Percentiles rank a stretch among this genome's conserved stretches.
These are phyloP conservation scores for Wallacemonas sp. DNA, from an alignment of 208 protist genomes.

Conservation along the genomic window DNA sequence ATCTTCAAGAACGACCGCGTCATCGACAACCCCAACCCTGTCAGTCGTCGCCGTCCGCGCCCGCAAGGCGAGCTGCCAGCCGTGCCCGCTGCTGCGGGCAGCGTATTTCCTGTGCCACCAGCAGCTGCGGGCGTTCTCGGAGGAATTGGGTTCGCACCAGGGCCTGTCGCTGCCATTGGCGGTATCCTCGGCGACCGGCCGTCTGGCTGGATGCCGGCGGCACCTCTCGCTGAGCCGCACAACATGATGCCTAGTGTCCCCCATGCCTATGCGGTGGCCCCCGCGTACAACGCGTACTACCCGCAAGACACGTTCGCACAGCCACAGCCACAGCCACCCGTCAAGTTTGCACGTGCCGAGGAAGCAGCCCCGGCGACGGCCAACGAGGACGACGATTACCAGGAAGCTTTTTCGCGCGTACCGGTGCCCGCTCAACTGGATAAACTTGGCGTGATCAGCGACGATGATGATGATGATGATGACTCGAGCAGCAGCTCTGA, in stretches of 20 bases:
- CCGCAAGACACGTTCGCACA: not conserved
- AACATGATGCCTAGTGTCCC: too few species aligned
- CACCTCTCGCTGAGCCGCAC: too few species aligned
- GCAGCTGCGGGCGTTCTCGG: not conserved
- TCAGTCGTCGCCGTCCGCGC: not conserved
- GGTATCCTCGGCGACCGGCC: constrained; percentile 10
- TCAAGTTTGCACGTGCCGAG: not conserved
- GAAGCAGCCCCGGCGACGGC: not conserved
- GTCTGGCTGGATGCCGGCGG: too few species aligned
- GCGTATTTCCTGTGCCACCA: not conserved
- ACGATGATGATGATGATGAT: constrained; percentile 57
- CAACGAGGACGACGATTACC: not conserved
- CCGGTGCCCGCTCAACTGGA: not conserved
- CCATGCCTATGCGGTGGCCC: too few species aligned
- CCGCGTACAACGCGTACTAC: not conserved
- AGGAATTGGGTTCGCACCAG: not conserved
- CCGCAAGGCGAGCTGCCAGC: too few species aligned
- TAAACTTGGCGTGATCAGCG: constrained; percentile 60
- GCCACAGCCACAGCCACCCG: too few species aligned
- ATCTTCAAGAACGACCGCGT: constrained; percentile 92
- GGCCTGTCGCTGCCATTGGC: not conserved
- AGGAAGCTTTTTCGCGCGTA: not conserved
- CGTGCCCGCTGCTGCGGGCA: too few species aligned
- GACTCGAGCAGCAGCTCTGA: constrained; percentile 19
- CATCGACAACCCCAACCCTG: constrained; percentile 63